Evolutionary conservation across 352 stramenopile species (phyloP).

Genomic region (Phytophthora sojae): DNA sequence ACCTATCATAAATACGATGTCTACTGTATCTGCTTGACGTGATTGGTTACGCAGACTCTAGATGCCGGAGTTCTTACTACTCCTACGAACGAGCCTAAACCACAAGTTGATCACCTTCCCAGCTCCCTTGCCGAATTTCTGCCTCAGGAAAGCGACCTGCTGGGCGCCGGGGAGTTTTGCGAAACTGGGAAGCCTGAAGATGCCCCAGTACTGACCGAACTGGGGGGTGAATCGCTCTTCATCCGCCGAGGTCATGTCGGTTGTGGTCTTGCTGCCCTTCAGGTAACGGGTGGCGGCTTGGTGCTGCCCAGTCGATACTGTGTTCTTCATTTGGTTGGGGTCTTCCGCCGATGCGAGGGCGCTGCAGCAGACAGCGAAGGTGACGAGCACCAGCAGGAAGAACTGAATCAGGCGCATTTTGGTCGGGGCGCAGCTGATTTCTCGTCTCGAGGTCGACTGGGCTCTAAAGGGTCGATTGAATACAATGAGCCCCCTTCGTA

Average conservation of each 20-base stretch:
- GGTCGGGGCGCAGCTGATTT: neutral
- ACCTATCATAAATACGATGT: too few species aligned
- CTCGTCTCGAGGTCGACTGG: neutral
- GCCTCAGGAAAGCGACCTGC: neutral
- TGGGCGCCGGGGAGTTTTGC: neutral
- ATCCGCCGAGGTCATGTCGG: neutral
- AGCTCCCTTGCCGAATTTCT: neutral
- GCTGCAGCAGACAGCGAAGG: conserved; percentile 3
- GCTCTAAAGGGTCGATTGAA: neutral
- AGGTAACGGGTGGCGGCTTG: neutral
- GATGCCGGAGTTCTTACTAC: neutral
- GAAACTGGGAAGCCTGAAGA: conserved; percentile 6
- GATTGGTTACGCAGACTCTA: neutral
- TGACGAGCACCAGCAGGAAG: conserved; percentile 4
- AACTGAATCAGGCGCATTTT: conserved; percentile 6
- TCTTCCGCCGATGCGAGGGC: neutral
- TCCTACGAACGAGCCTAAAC: neutral
- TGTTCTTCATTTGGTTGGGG: neutral
- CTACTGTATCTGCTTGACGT: too few species aligned
- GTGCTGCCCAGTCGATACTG: neutral
- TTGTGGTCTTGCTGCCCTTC: conserved; percentile 4
- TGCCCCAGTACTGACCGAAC: neutral
- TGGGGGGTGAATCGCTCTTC: conserved; percentile 11
- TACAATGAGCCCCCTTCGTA: neutral
- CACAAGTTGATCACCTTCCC: neutral